Base-by-base conservation (phyloP, 176 grass and related monocot species). In the Phyllostachys edulis region DNA sequence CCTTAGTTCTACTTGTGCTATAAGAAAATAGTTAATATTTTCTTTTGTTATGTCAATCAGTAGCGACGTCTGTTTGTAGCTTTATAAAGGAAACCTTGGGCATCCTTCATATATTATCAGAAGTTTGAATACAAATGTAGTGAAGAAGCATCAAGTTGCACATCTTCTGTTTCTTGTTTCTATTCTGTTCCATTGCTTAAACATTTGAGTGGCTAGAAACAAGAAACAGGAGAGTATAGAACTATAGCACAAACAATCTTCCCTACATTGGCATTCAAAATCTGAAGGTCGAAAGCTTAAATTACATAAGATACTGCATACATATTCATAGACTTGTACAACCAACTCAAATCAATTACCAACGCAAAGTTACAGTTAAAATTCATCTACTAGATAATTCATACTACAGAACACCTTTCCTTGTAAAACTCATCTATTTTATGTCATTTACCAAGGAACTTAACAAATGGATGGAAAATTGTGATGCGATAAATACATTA, bases 371-470 rank as follows among this genome's bases (percentile, higher is more conserved):
- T 27, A 69, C 20, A 42, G 21, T 0, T 40, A 10, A 13, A 59
- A 1, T n/a, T 69, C 12, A 55, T n/a, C 4, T 73, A 50, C 45
- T 73, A 73, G 41, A 61, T 17, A 9, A 13, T 72, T 62, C 52
- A 34, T 23, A 42, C 26, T 15, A 6, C 27, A 44, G 4, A 20
- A 59, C 50, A 45, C 21, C 15, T 21, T 71, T 60, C 67, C 51
- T 21, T 59, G 24, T 44, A 82, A 20, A 72, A 57, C 67, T 12
- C 20, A 21, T 47, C 24, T 78, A 46, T 45, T 26, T 82, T 2
- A 64, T 60, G 24, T 82, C 67, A 71, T 60, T 29, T 60, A 82
- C 41, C 60, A 64, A 79, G 41, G 24, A 64, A 47, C 16, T 47
- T 49, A 9, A 64, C 29, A 34, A 18, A 29, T 72, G 24, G 15